phyloP scores from a whole-genome alignment of 129 eudicot species.

The Dittrichia graveolens region DNA sequence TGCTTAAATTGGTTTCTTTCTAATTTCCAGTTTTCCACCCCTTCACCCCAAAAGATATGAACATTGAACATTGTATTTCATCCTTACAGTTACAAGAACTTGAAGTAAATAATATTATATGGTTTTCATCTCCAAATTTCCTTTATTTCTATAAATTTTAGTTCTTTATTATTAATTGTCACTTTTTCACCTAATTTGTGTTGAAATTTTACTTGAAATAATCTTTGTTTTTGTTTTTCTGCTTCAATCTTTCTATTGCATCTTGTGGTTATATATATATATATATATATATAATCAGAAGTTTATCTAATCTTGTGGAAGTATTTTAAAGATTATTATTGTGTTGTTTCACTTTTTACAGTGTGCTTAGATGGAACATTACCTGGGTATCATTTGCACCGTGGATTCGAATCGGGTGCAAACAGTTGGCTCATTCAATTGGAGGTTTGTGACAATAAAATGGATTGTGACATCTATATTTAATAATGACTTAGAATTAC shows the following conservation, averaged over 20 bases:
- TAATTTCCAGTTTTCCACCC: neutral
- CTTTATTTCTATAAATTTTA: neutral
- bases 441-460: slow-evolving; percentile 70
- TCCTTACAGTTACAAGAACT: neutral
- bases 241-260: neutral
- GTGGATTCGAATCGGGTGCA: slow-evolving; percentile 84
- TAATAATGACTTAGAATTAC: slow-evolving; percentile 26
- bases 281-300: neutral
- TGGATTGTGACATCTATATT: slow-evolving; percentile 27
- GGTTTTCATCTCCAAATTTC: neutral
- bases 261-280: neutral
- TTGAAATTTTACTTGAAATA: neutral
- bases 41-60: neutral
- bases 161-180: neutral
- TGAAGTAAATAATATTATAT: neutral
- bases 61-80: neutral
- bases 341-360: slow-evolving; percentile 36
- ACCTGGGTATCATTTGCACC: slow-evolving; percentile 91
- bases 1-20: neutral
- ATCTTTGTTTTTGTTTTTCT: neutral
- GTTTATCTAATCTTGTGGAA: neutral
- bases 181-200: neutral
- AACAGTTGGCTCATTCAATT: slow-evolving; percentile 97
- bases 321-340: slow-evolving; percentile 7
- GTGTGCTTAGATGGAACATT: slow-evolving; percentile 97